Conservation (phyloP, 805 yeast species). For the Metschnikowia similis region DNA sequence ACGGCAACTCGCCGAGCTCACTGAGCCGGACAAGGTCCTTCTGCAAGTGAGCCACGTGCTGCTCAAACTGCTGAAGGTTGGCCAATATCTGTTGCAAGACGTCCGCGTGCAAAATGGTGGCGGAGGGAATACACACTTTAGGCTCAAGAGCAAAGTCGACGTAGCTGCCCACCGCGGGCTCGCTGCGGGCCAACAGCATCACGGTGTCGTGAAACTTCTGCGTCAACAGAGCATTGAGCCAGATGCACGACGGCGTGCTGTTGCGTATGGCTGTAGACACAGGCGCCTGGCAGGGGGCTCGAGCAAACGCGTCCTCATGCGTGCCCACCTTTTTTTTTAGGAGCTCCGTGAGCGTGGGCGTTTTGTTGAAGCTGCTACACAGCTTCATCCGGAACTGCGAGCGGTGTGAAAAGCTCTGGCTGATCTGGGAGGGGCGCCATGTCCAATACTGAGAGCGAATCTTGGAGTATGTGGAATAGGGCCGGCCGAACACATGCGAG, state of each 20-base stretch:
- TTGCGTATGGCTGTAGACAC: neutral
- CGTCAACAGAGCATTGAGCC: slow-evolving; percentile 28
- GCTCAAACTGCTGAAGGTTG: slow-evolving; percentile 27
- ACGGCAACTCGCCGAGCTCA: slow-evolving; percentile 64
- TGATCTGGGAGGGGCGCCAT: slow-evolving; percentile 16
- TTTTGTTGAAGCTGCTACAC: slow-evolving; percentile 11
- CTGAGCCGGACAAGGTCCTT: slow-evolving; percentile 42
- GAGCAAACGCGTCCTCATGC: slow-evolving; percentile 4
- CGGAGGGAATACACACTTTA: slow-evolving; percentile 26
- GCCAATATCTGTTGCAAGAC: slow-evolving; percentile 21
- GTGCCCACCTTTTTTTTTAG: slow-evolving; percentile 10
- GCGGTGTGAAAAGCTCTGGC: slow-evolving; percentile 15
- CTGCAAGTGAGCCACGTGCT: slow-evolving; percentile 39
- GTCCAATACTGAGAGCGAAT: slow-evolving; percentile 11
- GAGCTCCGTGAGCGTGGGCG: slow-evolving; percentile 14
- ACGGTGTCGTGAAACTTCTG: slow-evolving; percentile 19
- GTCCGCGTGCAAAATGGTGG: slow-evolving; percentile 30
- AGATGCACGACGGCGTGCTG: slow-evolving; percentile 13
- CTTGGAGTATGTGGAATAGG: slow-evolving; percentile 10
- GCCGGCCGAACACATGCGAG: neutral
- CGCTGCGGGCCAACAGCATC: slow-evolving; percentile 13
- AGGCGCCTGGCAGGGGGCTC: neutral
- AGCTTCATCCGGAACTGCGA: slow-evolving; percentile 16
- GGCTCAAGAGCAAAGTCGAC: slow-evolving; percentile 33
- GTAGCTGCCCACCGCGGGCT: slow-evolving; percentile 17